Conservation (phyloP, 495 filamentous ascomycete species). For the Neurospora intermedia region DNA sequence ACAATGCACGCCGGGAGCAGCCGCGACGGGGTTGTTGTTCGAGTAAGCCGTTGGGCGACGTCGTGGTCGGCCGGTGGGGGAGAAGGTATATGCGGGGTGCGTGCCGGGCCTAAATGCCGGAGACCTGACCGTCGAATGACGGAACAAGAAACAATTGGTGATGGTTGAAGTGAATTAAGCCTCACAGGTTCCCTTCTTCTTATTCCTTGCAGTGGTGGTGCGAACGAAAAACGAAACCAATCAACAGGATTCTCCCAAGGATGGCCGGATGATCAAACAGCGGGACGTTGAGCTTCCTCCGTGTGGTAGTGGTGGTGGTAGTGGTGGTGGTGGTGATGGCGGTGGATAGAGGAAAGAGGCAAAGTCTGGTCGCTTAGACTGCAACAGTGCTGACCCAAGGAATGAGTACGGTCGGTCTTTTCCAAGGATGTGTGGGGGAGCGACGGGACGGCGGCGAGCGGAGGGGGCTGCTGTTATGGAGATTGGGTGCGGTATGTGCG, state of each 20-base stretch:
- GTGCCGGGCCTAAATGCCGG: constrained; percentile 11
- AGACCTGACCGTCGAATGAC: constrained; percentile 3
- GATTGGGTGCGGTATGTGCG: background rate
- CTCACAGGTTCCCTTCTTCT: background rate
- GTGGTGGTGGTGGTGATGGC: background rate
- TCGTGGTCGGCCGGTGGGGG: background rate
- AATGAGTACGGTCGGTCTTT: background rate
- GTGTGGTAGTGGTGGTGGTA: background rate
- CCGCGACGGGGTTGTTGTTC: background rate
- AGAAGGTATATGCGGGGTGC: constrained; percentile 4
- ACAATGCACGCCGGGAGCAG: constrained; percentile 10
- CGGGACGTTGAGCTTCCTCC: background rate
- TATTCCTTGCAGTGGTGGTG: constrained; percentile 10
- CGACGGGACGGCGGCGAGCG: background rate
- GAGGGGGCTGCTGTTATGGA: background rate
- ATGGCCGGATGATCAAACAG: constrained; percentile 23
- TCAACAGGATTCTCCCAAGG: constrained; percentile 27
- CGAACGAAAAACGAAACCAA: constrained; percentile 31
- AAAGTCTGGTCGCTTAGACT: background rate
- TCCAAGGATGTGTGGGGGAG: background rate
- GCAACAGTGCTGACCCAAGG: background rate
- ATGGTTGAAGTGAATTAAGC: constrained; percentile 30
- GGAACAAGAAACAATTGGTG: constrained; percentile 20
- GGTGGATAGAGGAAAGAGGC: background rate
- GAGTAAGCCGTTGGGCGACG: background rate